Conservation (phyloP, 2,329 filamentous ascomycete genomes). For the Onygenales sp. region DNA sequence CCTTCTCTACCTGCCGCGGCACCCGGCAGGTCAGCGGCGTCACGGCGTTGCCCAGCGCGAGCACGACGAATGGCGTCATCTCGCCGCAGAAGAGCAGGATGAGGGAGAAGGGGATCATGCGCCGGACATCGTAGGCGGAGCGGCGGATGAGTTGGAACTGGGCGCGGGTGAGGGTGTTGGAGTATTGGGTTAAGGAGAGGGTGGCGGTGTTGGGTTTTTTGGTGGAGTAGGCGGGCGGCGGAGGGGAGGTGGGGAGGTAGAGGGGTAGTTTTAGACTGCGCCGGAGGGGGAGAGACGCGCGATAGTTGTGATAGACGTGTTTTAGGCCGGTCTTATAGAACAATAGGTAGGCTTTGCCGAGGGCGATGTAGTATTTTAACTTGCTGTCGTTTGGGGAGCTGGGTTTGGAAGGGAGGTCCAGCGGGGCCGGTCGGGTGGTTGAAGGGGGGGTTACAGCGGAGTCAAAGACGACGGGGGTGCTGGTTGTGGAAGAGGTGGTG, state of each 20-base stretch:
- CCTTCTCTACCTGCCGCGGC: slow-evolving; percentile 59
- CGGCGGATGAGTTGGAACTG: slow-evolving; percentile 63
- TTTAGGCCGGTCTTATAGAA: slow-evolving; percentile 87
- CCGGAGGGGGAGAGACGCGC: slow-evolving; percentile 24
- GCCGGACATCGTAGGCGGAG: slow-evolving; percentile 61
- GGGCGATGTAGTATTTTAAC: slow-evolving; percentile 26
- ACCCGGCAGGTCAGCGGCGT: slow-evolving; percentile 79
- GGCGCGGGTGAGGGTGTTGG: slow-evolving; percentile 44
- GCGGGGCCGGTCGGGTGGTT: slow-evolving; percentile 61
- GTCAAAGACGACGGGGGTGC: not conserved
- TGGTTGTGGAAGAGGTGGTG: not conserved
- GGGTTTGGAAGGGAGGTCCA: slow-evolving; percentile 50
- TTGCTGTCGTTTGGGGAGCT: slow-evolving; percentile 31
- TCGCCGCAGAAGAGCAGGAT: slow-evolving; percentile 74
- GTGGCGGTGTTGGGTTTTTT: slow-evolving; percentile 3
- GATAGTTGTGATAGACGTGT: slow-evolving; percentile 60
- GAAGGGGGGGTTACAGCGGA: slow-evolving; percentile 57
- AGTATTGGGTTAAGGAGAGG: slow-evolving; percentile 1
- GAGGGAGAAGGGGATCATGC: slow-evolving; percentile 68
- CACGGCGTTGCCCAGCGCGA: slow-evolving; percentile 56
- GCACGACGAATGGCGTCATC: slow-evolving; percentile 70
- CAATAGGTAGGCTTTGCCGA: slow-evolving; percentile 64
- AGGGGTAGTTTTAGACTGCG: slow-evolving; percentile 20
- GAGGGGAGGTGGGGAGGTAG: slow-evolving; percentile 26
- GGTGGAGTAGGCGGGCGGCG: slow-evolving; percentile 3